A percentile compares a stretch with the other conserved stretches of the same genome.
Evolutionary conservation across 2,329 filamentous ascomycete genomes (phyloP).

Genomic region (Aaosphaeria arxii): DNA sequence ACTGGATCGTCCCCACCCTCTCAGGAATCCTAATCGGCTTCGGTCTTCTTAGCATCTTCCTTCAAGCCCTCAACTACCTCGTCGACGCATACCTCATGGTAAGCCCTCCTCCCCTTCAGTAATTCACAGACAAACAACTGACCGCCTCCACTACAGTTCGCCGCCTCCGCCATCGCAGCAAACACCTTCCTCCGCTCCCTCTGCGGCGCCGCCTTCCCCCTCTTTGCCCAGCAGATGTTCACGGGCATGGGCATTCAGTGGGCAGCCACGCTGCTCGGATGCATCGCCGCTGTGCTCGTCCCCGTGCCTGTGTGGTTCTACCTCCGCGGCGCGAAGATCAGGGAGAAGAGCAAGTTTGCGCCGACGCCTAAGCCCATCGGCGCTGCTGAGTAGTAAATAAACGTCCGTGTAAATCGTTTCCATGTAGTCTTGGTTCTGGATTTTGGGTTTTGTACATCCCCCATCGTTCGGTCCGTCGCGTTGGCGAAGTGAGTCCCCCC

Average conservation of each 20-base stretch:
- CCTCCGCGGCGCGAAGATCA: conserved; percentile 42
- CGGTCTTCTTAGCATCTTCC: conserved; percentile 56
- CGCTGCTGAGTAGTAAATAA: background rate
- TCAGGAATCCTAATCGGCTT: conserved; percentile 55
- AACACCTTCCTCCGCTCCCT: conserved; percentile 54
- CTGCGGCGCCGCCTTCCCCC: conserved; percentile 51
- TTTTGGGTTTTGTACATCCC: too few relatives aligned
- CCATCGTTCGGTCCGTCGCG: too few relatives aligned
- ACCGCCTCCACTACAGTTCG: conserved; percentile 31
- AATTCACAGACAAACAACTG: background rate
- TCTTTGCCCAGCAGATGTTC: conserved; percentile 57
- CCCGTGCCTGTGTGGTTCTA: conserved; percentile 47
- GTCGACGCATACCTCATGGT: conserved; percentile 58
- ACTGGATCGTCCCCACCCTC: conserved; percentile 41
- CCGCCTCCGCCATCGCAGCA: conserved; percentile 54
- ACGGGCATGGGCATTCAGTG: conserved; percentile 51
- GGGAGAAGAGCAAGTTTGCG: conserved; percentile 43
- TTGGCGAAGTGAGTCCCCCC: too few relatives aligned
- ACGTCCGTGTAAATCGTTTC: too few relatives aligned
- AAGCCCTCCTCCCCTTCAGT: conserved; percentile 2
- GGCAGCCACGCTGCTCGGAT: conserved; percentile 45
- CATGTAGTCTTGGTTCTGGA: too few relatives aligned
- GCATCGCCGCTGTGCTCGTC: conserved; percentile 42
- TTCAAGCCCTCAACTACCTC: conserved; percentile 59
- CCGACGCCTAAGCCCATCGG: conserved; percentile 30